Conservation (phyloP, 1,284 basidiomycete genomes). For the Ustilago xerochloae region DNA sequence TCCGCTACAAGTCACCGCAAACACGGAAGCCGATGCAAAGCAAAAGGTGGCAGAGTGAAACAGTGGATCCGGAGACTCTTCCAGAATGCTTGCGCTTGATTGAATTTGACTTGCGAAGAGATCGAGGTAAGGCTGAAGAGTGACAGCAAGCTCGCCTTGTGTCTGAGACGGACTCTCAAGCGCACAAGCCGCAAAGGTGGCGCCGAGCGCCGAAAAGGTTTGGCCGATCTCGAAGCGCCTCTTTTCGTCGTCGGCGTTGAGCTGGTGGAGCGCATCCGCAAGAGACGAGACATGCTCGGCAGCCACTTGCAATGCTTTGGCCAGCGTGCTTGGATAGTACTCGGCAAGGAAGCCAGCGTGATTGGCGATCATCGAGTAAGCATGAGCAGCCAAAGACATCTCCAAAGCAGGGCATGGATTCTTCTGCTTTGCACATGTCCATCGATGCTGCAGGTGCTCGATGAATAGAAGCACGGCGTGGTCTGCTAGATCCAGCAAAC, state of each 20-base stretch:
- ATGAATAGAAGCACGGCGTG: conserved; percentile 21
- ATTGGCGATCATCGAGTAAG: conserved; percentile 10
- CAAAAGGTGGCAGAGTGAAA: conserved; percentile 2
- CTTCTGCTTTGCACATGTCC: conserved; percentile 37
- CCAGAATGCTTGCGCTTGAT: neutral
- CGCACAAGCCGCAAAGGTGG: conserved; percentile 14
- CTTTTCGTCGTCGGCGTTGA: conserved; percentile 2
- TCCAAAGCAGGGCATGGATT: conserved; percentile 3
- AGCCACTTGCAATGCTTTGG: conserved; percentile 16
- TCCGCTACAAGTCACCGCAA: conserved; percentile 2
- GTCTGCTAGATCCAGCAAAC: conserved; percentile 30
- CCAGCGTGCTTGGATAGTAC: conserved; percentile 10
- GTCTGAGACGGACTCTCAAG: neutral
- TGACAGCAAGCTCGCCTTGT: conserved; percentile 4
- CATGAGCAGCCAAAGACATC: conserved; percentile 14
- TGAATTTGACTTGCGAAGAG: conserved; percentile 24
- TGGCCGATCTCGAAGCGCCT: neutral
- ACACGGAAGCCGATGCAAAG: conserved; percentile 12
- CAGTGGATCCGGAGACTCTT: neutral
- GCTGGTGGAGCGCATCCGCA: conserved; percentile 13
- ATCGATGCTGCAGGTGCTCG: conserved; percentile 32
- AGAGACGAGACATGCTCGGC: conserved; percentile 27
- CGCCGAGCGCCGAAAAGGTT: conserved; percentile 2
- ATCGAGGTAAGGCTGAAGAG: conserved; percentile 22
- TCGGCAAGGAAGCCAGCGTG: conserved; percentile 18